These are phyloP conservation scores for Wakefieldia striispora DNA, from an alignment of 768 basidiomycete species.

Conservation along the genomic window DNA sequence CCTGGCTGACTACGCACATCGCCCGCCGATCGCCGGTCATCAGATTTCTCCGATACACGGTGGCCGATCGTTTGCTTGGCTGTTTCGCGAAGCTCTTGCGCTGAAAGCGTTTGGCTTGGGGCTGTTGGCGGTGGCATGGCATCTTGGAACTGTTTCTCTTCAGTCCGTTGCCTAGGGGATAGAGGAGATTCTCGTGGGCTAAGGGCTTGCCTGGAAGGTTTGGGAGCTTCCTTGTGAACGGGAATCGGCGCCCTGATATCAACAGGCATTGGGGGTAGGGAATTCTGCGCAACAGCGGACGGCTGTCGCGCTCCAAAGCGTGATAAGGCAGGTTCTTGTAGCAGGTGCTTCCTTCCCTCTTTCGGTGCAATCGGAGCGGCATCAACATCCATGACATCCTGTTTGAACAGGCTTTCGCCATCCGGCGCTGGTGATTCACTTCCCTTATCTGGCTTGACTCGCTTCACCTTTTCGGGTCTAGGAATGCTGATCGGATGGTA, in stretches of 20 bases:
- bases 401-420: conserved; percentile 24
- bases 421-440: conserved; percentile 37
- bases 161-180: conserved; percentile 40
- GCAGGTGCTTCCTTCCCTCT: conserved; percentile 26
- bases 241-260: conserved; percentile 18
- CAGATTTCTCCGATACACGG: conserved; percentile 36
- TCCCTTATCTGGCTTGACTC: conserved; percentile 42
- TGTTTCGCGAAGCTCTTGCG: conserved; percentile 78
- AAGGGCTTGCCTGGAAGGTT: conserved; percentile 15
- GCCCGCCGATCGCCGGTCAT: conserved; percentile 36
- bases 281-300: conserved; percentile 10
- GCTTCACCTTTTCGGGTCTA: conserved; percentile 75
- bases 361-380: conserved; percentile 14
- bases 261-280: conserved; percentile 11
- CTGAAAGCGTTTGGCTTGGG: conserved; percentile 76
- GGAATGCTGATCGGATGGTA: conserved; percentile 50
- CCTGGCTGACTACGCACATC: conserved; percentile 48
- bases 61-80: conserved; percentile 63
- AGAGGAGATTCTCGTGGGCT: conserved; percentile 36
- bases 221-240: conserved; percentile 19
- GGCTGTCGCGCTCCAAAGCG: conserved; percentile 25
- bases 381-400: conserved; percentile 40
- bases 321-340: conserved; percentile 15
- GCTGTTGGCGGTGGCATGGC: conserved; percentile 76
- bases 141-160: conserved; percentile 40